Base-by-base conservation (phyloP, 768 basidiomycete species). In the Artomyces pyxidatus region DNA sequence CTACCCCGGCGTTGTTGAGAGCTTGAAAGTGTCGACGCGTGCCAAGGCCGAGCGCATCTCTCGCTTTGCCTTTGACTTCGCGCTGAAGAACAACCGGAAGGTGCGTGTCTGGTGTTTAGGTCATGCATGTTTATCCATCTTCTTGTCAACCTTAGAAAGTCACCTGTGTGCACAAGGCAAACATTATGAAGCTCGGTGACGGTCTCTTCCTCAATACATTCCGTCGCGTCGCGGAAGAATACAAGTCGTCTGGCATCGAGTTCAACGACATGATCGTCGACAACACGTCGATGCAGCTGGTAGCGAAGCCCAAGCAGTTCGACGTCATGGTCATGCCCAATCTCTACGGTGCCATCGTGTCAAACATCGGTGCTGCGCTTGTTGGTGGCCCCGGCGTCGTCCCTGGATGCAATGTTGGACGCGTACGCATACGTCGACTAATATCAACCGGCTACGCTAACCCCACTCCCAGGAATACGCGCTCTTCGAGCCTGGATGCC, bases 271-370 rank as follows among this genome's bases (percentile, higher is more conserved):
- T 99, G 96, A 99, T 99, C 50, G 91, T 98, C 51, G 94, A 98
- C 70, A 98, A 98, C 74, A 95, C 94, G 87, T 93, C 95, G 41
- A 99, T 99, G 96, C 96, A 99, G 70, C 84, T 99, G 57, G 96
- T 99, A 53, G 89, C 94, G 27, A 88, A 84, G 59, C 96, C 96
- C 26, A 75, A 76, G 56, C 96, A 99, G 66, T 99, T 99, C 62
- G 96, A 99, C 62, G 95, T 98, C 53, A 96, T 99, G 94, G 96
- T 98, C 63, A 96, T 95, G 90, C 93, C 91, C 48, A 93, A 95
- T 69, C 65, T 88, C 66, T 98, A 98, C 69, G 95, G 95, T 51
- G 94, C 91, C 58, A 98, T 98, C 60, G 85, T 94, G 51, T 93
- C 90, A 57, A 97, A 99, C 75, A 97, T 99, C 54, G 95, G 96